Base-by-base conservation (phyloP, 1,139 yeast species). In the Geotrichum siamense region DNA sequence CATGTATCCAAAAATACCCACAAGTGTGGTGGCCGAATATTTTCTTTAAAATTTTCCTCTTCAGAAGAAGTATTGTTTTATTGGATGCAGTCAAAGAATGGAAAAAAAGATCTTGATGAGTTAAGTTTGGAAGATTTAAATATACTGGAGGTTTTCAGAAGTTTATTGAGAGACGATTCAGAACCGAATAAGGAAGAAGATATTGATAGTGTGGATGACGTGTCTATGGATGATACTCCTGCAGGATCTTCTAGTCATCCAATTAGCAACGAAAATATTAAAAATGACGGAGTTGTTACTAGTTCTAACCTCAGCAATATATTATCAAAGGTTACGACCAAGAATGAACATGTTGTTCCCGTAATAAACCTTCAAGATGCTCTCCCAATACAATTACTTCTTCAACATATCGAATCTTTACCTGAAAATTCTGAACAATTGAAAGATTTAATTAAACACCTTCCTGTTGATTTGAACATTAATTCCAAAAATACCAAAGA, bases 1-100 rank as follows among this genome's bases (percentile, higher is more conserved):
- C 86, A 76, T 47, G 77, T 87, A 38, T 67, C 72, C 43, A 78
- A 89, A 17, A 82, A 94, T 60, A 75, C 70, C 42, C 78, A 86
- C 2, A 33, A 9, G n/a, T 20, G 25, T 13, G 27, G 27, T 10
- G 97, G 97, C 9, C 71, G 98, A 52, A 87, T 91, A 22, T 82
- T 82, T 63, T 84, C 87, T 47, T 72, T 91, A 62, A 78, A 83
- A 47, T 87, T 86, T 62, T 70, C 76, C 56, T 79, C 91, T 51
- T 82, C 94, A 5, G 93, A 94, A 35, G 87, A 89, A 48, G 81
- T 81, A 61, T 76, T 77, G 57, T 71, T 89, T 63, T 91, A 80
- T 65, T 91, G 98, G 98, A 70, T 91, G 66, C 98, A 91, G 64
- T 87, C 82, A 15, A 81, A 82, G 39, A 86, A 79, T 55, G 78